Base-by-base conservation (phyloP, 768 basidiomycete genomes). In the Amanita inopinata region DNA sequence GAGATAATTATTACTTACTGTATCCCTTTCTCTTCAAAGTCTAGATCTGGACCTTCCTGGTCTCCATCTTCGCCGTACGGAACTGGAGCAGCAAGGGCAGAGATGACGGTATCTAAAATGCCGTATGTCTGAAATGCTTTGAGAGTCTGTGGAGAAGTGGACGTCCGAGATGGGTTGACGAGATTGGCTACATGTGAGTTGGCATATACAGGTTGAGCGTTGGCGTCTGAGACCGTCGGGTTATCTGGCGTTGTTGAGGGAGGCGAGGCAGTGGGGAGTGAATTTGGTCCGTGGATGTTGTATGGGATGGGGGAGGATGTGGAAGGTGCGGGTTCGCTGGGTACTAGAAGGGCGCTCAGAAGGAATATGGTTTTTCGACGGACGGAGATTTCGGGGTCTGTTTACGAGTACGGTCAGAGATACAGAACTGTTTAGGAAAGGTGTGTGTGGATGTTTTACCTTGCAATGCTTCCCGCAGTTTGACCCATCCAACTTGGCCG, bases 291-390 rank as follows among this genome's bases (percentile, higher is more conserved):
- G n/a, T 51, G 40, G 18, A 60, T 46, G 33, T 55, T 54, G 0
- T 54, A 48, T 2, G 51, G 34, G 10, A 52, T 27, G 24, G 53
- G 43, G 3, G 56, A 46, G 12, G 54, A 38, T 8, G 57, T 23
- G 6, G 43, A 9, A 8, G 52, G 4, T 8, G 31, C 22, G 23
- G 54, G 46, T 11, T 52, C 49, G 11, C 54, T 62, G 2, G 83
- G 82, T 0, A 73, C 63, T 36, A 90, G 71, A 40, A 92, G 74
- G 0, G 76, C 63, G 54, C 76, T 78, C 27, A 93, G 67, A 12
- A 93, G 73, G 62, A 91, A 92, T 3, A 76, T 71, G 0, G 74
- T 67, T 57, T 93, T 93, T 41, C 88, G 72, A 14, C 90, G 80
- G 40, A 92, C 76, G 27, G 62, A 59, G 19, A 87, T 80, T 48